Evolutionary conservation across 345 rosid species (phyloP).

Genomic region (Moringa oleifera): DNA sequence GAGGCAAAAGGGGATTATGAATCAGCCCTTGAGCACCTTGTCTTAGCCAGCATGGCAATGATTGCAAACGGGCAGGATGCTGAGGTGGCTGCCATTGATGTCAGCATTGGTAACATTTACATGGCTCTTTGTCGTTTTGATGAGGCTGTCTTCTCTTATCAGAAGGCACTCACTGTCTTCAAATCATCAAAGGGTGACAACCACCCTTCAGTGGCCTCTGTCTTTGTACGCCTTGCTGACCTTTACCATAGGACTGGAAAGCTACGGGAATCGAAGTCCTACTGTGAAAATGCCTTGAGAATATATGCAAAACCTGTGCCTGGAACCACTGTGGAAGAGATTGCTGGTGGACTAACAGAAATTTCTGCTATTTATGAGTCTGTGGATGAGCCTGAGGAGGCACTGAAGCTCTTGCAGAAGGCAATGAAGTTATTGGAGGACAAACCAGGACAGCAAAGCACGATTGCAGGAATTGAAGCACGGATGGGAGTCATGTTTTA

Average conservation of each 20-base stretch:
- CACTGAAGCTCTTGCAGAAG: conserved; percentile 86
- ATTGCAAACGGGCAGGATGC: conserved; percentile 86
- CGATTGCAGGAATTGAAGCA: conserved; percentile 95
- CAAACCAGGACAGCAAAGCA: conserved; percentile 96
- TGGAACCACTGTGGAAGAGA: conserved; percentile 89
- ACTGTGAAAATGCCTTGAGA: conserved; percentile 89
- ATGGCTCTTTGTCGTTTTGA: conserved; percentile 89
- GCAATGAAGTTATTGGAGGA: conserved; percentile 93
- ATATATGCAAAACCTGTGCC: conserved; percentile 93
- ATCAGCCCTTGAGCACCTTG: conserved; percentile 91
- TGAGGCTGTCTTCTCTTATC: conserved; percentile 94
- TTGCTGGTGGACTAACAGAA: conserved; percentile 85
- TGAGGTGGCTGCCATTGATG: conserved; percentile 95
- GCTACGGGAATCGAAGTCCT: conserved; percentile 89
- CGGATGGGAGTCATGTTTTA: conserved; percentile 98
- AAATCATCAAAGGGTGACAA: conserved; percentile 94
- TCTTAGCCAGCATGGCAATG: conserved; percentile 99
- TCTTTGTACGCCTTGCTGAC: conserved; percentile 92
- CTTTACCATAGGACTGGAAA: conserved; percentile 95
- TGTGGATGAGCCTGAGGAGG: conserved; percentile 98
- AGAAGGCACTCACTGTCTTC: conserved; percentile 96
- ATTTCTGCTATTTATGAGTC: conserved; percentile 94
- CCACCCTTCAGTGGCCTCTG: conserved; percentile 91
- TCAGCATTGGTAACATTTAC: conserved; percentile 91
- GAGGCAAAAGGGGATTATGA: conserved; percentile 98